Evolutionary conservation across 495 filamentous ascomycete species (phyloP), one percentile per base, ranked within the genome.

Genomic region (Neurospora sp.): DNA sequence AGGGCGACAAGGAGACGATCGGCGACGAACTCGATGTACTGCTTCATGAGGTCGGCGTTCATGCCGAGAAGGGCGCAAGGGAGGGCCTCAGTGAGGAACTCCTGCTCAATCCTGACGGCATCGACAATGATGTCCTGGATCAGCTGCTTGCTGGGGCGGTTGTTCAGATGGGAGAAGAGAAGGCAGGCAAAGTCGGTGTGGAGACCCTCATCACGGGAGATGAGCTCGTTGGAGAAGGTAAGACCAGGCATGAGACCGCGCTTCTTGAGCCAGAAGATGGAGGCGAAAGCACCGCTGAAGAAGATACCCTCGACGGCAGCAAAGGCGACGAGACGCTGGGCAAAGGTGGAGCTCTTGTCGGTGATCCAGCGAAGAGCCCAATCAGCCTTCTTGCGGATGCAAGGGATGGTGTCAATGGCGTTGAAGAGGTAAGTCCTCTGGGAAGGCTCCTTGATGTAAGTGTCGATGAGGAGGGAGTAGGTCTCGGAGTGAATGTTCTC

Each of bases 181-280:
- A 99, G 86, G 85, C 96, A 99, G 78, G 96, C 96, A 75, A 99
- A 99, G 86, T 98, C 96, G 76, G 96, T 99, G 89, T 99, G 96
- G 75, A 99, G 93, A 84, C 96, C 96, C 88, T 99, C 96, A 81
- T 99, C 96, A 85, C 96, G 95, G 69, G 96, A 98, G 87, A 99
- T 99, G 78, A 99, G 91, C 87, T 99, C 96, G 87, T 99, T 99
- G 78, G 94, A 98, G 89, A 99, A 99, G 73, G 96, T 97, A 40
- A 99, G 90, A 76, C 96, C 96, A 72, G 96, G 91, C 96, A 99
- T 99, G 75, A 99, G 89, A 75, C 96, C 96, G 81, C 96, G 96
- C 90, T 99, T 99, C 92, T 99, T 99, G 80, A 99, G 88, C 96
- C 96, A 99, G 90, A 99, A 99, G 84, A 99, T 97, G 73, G 96